Evolutionary conservation across 2,329 filamentous ascomycete species (phyloP).

Genomic region (Stagonosporopsis rhizophila): DNA sequence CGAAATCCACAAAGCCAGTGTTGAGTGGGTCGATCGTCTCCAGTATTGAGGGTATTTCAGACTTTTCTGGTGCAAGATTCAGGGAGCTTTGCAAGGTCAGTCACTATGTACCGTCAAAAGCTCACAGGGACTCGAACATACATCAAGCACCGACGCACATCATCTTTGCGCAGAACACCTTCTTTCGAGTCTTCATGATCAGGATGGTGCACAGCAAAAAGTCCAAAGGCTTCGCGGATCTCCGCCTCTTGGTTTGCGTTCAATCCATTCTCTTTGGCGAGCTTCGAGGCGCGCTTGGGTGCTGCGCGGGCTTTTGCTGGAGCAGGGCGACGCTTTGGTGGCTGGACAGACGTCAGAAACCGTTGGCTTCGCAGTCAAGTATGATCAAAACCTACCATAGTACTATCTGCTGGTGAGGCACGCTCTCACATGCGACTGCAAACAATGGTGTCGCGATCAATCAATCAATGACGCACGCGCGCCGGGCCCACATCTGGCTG

Average conservation of each 20-base stretch:
- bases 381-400: constrained; percentile 27
- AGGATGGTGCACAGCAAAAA: constrained; percentile 67
- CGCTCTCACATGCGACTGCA: constrained; percentile 3
- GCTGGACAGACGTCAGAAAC: constrained; percentile 22
- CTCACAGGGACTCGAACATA: constrained; percentile 49
- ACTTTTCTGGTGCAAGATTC: constrained; percentile 69
- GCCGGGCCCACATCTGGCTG: not conserved
- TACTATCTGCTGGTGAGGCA: not conserved
- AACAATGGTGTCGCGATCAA: constrained; percentile 17
- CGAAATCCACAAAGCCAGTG: constrained; percentile 79
- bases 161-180: constrained; percentile 51
- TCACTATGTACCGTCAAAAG: not conserved
- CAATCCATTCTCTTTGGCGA: constrained; percentile 91
- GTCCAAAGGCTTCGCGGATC: constrained; percentile 86
- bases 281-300: constrained; percentile 73
- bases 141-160: constrained; percentile 58
- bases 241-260: constrained; percentile 84
- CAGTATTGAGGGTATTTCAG: constrained; percentile 78
- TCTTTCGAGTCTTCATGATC: constrained; percentile 72
- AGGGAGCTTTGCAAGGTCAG: constrained; percentile 68
- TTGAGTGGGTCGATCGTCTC: constrained; percentile 83
- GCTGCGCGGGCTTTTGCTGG: constrained; percentile 28
- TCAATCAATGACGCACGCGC: constrained; percentile 32
- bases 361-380: not conserved
- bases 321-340: constrained; percentile 39